A percentile compares a stretch with the other conserved stretches of the same genome.
Conservation (phyloP, 164 flowering plant genomes). For the Cinnamomum chago region DNA sequence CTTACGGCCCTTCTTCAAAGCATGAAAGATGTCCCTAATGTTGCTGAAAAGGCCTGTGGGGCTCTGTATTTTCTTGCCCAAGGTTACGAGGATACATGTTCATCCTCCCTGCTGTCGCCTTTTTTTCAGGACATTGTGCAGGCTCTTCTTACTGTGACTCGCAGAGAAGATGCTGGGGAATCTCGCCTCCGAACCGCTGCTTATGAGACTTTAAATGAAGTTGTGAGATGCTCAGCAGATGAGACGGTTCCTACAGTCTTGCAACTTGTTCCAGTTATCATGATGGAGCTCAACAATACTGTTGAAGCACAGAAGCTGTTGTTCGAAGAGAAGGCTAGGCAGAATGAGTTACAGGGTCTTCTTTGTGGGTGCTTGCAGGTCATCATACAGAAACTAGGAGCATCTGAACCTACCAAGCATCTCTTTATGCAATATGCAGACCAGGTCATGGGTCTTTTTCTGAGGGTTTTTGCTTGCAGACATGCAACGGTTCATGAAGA, state of each 20-base stretch:
- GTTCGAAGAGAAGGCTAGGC: slow-evolving; percentile 52
- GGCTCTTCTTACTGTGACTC: slow-evolving; percentile 49
- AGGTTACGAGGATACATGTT: slow-evolving; percentile 48
- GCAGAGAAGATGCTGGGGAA: slow-evolving; percentile 59
- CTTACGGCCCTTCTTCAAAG: slow-evolving; percentile 50
- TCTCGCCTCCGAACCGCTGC: slow-evolving; percentile 59
- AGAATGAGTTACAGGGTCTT: slow-evolving; percentile 55
- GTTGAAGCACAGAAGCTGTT: slow-evolving; percentile 45
- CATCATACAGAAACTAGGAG: slow-evolving; percentile 52
- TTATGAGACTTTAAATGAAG: slow-evolving; percentile 60
- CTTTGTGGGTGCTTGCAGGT: slow-evolving; percentile 65
- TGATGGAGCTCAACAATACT: slow-evolving; percentile 56
- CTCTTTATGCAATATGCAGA: slow-evolving; percentile 50
- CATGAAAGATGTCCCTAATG: slow-evolving; percentile 65
- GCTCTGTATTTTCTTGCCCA: slow-evolving; percentile 67
- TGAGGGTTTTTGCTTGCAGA: slow-evolving; percentile 52
- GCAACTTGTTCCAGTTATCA: slow-evolving; percentile 48
- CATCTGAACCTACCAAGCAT: slow-evolving; percentile 42
- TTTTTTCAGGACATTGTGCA: slow-evolving; percentile 57
- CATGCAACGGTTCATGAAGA: slow-evolving; percentile 64
- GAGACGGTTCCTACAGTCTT: slow-evolving; percentile 48
- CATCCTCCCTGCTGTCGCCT: slow-evolving; percentile 43
- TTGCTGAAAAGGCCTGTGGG: slow-evolving; percentile 67
- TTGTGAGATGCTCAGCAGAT: slow-evolving; percentile 57
- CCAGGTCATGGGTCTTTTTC: slow-evolving; percentile 54